Conservation (phyloP, 371 early-diverging fungal genomes). For the Choanephora cucurbitarum region DNA sequence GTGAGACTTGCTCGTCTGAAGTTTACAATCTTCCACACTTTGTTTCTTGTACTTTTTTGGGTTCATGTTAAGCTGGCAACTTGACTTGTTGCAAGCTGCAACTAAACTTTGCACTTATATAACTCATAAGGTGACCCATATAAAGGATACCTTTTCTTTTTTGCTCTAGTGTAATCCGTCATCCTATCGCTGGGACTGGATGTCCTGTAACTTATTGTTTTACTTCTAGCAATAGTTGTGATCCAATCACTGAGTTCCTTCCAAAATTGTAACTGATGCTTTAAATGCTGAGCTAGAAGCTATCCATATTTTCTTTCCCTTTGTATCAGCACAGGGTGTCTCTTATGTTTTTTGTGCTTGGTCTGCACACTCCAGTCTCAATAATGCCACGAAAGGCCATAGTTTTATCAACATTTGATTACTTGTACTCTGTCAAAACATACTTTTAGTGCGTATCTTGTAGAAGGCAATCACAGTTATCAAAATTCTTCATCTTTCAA, state of each 20-base stretch:
- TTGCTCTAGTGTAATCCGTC: constrained; percentile 3
- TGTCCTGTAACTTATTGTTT: constrained; percentile 12
- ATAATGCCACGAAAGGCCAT: too few relatives aligned
- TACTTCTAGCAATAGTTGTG: not conserved
- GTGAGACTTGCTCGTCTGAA: too few relatives aligned
- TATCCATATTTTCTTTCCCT: not conserved
- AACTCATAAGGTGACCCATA: not conserved
- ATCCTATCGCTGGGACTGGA: constrained; percentile 7
- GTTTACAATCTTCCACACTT: too few relatives aligned
- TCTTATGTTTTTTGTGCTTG: constrained; percentile 10
- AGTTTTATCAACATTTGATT: too few relatives aligned
- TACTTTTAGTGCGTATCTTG: too few relatives aligned
- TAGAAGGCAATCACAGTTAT: too few relatives aligned
- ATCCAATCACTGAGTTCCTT: not conserved
- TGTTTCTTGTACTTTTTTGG: too few relatives aligned
- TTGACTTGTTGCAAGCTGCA: not conserved
- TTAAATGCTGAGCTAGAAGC: constrained; percentile 1
- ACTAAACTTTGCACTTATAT: not conserved
- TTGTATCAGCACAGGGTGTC: not conserved
- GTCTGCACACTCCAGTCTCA: too few relatives aligned
- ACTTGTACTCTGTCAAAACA: too few relatives aligned
- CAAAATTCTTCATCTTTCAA: too few relatives aligned
- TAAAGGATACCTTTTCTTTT: constrained; percentile 3
- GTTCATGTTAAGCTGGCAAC: too few relatives aligned
- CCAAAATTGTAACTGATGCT: constrained; percentile 8